Base-by-base conservation (phyloP, 2,329 filamentous ascomycete species). In the Atkinsonella hypoxylon region DNA sequence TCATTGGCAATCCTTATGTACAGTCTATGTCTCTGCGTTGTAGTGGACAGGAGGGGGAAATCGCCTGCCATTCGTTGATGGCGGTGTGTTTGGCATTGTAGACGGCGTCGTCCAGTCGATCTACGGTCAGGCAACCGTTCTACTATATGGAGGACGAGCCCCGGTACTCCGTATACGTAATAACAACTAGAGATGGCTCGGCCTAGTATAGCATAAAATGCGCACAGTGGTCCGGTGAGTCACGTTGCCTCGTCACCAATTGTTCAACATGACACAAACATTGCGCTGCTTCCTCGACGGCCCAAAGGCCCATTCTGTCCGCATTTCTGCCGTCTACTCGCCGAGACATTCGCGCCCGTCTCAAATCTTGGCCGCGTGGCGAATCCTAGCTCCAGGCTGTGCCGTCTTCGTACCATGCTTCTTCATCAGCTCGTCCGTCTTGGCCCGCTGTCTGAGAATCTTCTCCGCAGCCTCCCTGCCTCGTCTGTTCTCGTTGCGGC, bases 401-500 rank as follows among this genome's bases (percentile, higher is more conserved):
- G 63, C 63, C 51, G 61, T 67, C 61, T 65, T 59, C 11, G 73
- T 62, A 12, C 68, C 68, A 62, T 83, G 81, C 66, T 81, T 66
- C 64, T 72, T 77, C 62, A 88, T 73, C 65, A 91, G 61, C 70
- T 82, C 73, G 59, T 79, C 78, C 15, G 83, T 78, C 72, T 77
- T 82, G 61, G 74, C 69, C 64, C 73, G 76, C 72, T 91, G 87
- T 62, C 69, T 72, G 58, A 75, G 69, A 51, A 89, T 81, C 62
- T 77, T 77, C 54, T 75, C 71, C 42, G 82, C 73, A 45, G 82
- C 76, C 57, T 76, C 78, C 56, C 70, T 64, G 51, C 81, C 83
- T 56, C 79, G 77, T 67, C 78, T 85, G 66, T 89, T 90, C 76
- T 93, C 87, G 58, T 89, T 89, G 58, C 77, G 75, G 15, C 87